Base-by-base conservation (phyloP, 2,329 filamentous ascomycete species). In the Penicillium sp. region DNA sequence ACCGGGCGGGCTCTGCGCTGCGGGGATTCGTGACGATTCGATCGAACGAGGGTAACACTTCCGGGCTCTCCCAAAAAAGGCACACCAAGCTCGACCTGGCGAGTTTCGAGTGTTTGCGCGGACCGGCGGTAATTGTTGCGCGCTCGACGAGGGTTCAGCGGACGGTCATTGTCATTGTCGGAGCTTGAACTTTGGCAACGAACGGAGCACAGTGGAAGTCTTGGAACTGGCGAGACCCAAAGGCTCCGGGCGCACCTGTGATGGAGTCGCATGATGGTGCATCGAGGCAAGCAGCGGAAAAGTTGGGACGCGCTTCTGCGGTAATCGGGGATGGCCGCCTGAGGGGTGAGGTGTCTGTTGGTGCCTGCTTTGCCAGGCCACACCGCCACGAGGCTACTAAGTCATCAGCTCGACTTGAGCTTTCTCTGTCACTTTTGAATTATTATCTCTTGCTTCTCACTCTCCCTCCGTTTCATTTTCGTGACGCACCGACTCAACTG, bases 11-110 rank as follows among this genome's bases (percentile, higher is more conserved):
- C 9, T 27, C 15, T 42, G 26, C 39, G 39, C 8, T 17, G 4
- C 13, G 5, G 17, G 1, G 24, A 29, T 17, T 29, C 29, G 24
- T 15, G 23, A 12, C 24, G 24, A 27, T 12, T 29, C 8, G 39
- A 21, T 2, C 24, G 20, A 3, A 42, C 18, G 7, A 42, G 15
- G 7, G 39, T 42, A 24, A 42, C 39, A 29, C 26, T 30, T 18
- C 66, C 71, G 1, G 71, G 71, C 42, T 69, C 62, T 23, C 73
- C 73, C 7, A 75, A 55, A 1, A 68, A 52, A 30, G 68, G 57
- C 23, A 73, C 65, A 27, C 64, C 65, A 7, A 75, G 64, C 7
- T 62, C 37, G 3, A 67, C 58, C 42, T 42, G 62, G 27, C 42
- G 18, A 13, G 17, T 8, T 21, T 48, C 27, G 2, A 26, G 32